Conservation (phyloP, 192 early-diverging fungal species). For the Mycoemilia scoparia region DNA sequence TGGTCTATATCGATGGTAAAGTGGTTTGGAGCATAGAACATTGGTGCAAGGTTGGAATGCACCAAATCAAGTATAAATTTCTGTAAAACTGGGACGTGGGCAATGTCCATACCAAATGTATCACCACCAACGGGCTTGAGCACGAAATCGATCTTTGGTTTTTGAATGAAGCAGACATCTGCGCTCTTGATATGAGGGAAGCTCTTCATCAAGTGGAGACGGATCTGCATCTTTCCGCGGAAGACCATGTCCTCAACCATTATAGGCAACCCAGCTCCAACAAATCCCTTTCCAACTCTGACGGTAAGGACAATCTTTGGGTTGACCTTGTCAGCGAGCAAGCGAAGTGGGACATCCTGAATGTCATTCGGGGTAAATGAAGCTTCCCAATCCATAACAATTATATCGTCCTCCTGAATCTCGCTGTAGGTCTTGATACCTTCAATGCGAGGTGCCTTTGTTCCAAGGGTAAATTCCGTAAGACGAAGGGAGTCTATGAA, state of each 20-base stretch:
- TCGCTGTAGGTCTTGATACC: conserved; percentile 51
- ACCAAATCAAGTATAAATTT: conserved; percentile 56
- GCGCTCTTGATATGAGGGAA: conserved; percentile 78
- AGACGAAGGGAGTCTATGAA: conserved; percentile 64
- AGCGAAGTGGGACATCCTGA: conserved; percentile 46
- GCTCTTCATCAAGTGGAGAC: conserved; percentile 65
- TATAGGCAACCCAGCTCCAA: conserved; percentile 70
- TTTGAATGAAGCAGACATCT: conserved; percentile 66
- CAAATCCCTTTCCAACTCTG: conserved; percentile 69
- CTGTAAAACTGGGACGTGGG: conserved; percentile 68
- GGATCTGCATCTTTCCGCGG: conserved; percentile 51
- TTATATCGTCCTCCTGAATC: conserved; percentile 50
- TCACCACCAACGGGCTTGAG: conserved; percentile 80
- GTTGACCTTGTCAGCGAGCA: conserved; percentile 52
- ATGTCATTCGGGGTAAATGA: conserved; percentile 72
- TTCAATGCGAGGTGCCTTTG: conserved; percentile 54
- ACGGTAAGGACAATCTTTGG: conserved; percentile 75
- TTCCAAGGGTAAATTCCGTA: conserved; percentile 58
- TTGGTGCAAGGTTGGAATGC: conserved; percentile 51
- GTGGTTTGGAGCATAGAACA: conserved; percentile 72
- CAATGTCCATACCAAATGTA: conserved; percentile 69
- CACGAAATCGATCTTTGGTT: conserved; percentile 74
- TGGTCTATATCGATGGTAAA: conserved; percentile 62
- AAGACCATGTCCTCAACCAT: conserved; percentile 75
- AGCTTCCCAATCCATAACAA: conserved; percentile 79